These are phyloP conservation scores for Trichoderma asperellum DNA, from an alignment of 2,329 filamentous ascomycete genomes.

Conservation along the genomic window DNA sequence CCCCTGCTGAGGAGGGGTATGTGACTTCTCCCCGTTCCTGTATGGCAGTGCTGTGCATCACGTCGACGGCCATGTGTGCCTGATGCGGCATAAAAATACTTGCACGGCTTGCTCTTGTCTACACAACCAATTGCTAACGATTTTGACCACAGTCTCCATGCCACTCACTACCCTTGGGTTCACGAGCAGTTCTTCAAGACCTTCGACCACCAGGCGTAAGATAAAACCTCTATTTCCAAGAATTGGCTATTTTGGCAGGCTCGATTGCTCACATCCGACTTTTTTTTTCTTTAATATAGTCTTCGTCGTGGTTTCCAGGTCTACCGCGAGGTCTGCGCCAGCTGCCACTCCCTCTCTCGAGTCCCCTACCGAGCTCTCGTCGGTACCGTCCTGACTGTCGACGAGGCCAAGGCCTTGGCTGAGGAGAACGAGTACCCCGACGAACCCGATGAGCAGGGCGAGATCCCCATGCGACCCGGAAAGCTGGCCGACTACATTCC, in stretches of 20 bases:
- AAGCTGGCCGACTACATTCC: slow-evolving; percentile 99
- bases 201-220: slow-evolving; percentile 96
- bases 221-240: slow-evolving; percentile 34
- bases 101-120: slow-evolving; percentile 29
- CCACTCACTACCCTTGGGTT: slow-evolving; percentile 93
- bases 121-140: slow-evolving; percentile 37
- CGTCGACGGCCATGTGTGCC: slow-evolving; percentile 5
- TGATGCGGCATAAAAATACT: slow-evolving; percentile 44
- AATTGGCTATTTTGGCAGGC: background rate
- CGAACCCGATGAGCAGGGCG: slow-evolving; percentile 96
- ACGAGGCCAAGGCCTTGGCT: slow-evolving; percentile 95
- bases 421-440: slow-evolving; percentile 99
- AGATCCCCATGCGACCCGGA: slow-evolving; percentile 97
- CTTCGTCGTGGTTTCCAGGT: slow-evolving; percentile 99
- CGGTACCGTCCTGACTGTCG: slow-evolving; percentile 89
- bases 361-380: slow-evolving; percentile 93
- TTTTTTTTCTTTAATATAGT: slow-evolving; percentile 49
- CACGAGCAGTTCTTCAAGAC: slow-evolving; percentile 91
- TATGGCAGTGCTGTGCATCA: background rate
- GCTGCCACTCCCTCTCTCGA: slow-evolving; percentile 94
- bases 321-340: slow-evolving; percentile 96
- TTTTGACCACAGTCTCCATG: slow-evolving; percentile 72
- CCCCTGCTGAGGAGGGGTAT: slow-evolving; percentile 97
- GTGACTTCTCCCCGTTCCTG: slow-evolving; percentile 46
- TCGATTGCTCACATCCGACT: slow-evolving; percentile 9